Evolutionary conservation across 306 rosid genomes (phyloP).

Genomic region (Adenanthera pavonina): DNA sequence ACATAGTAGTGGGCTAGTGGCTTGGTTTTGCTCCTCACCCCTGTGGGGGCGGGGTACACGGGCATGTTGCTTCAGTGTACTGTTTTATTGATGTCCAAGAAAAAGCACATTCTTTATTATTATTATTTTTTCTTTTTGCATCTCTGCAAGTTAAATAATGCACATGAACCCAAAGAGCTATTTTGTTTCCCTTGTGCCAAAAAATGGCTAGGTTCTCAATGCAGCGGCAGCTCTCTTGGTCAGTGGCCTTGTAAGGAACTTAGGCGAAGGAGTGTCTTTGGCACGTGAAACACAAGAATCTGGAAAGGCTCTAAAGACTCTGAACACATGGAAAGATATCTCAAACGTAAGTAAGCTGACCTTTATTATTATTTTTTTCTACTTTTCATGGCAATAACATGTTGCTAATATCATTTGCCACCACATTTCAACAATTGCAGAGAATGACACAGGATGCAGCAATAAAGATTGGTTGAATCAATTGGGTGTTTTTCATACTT

Average conservation of each 20-base stretch:
- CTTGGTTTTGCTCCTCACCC: too few species aligned
- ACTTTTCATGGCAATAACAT: constrained; percentile 9
- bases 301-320: constrained; percentile 80
- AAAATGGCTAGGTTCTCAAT: constrained; percentile 66
- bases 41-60: too few species aligned
- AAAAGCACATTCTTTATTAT: too few species aligned
- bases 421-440: constrained; percentile 46
- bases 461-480: constrained; percentile 33
- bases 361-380: not conserved
- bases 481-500: constrained; percentile 17
- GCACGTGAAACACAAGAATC: constrained; percentile 81
- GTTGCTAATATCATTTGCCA: constrained; percentile 13
- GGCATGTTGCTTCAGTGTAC: too few species aligned
- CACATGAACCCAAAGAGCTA: not conserved
- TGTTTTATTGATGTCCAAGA: too few species aligned
- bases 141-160: too few species aligned
- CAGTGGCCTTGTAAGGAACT: constrained; percentile 64
- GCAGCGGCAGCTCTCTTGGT: constrained; percentile 91
- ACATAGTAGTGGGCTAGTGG: too few species aligned
- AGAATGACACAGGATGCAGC: constrained; percentile 38
- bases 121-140: too few species aligned
- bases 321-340: constrained; percentile 62
- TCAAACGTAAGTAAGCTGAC: constrained; percentile 62
- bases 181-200: constrained; percentile 33
- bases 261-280: constrained; percentile 73